These are phyloP conservation scores for Agrocybe praecox DNA, from an alignment of 768 basidiomycete species.

Conservation along the genomic window DNA sequence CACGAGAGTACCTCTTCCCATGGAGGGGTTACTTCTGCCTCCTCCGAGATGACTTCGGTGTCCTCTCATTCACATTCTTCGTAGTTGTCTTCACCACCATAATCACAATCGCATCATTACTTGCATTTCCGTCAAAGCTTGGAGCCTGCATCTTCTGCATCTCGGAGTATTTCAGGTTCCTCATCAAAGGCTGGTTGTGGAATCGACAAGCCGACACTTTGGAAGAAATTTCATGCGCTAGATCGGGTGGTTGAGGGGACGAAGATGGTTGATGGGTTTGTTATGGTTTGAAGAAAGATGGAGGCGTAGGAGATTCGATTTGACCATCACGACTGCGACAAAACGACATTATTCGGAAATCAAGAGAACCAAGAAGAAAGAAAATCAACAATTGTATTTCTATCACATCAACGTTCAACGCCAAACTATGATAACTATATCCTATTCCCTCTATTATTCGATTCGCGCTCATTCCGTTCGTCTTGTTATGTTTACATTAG, in stretches of 20 bases:
- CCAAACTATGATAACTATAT: no score
- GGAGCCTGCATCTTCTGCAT: no score
- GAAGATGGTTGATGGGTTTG: constrained; percentile 3
- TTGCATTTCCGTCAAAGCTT: no score
- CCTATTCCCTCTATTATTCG: background rate
- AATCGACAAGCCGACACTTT: background rate
- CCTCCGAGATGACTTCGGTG: background rate
- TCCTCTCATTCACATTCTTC: background rate
- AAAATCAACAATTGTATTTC: no score
- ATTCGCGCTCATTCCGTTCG: background rate
- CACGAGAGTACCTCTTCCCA: background rate
- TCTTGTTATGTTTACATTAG: background rate
- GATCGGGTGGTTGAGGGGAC: background rate
- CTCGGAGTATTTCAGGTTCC: no score
- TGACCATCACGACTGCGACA: no score
- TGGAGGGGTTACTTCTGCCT: no score
- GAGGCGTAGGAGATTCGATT: background rate
- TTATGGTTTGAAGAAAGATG: constrained; percentile 1
- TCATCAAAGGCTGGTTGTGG: background rate
- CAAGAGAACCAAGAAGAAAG: no score
- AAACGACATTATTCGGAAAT: no score
- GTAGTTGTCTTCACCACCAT: background rate
- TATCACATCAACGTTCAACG: no score
- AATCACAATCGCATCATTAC: background rate
- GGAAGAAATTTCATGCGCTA: background rate